Base-by-base conservation (phyloP, 2,329 filamentous ascomycete species). In the Sclerotinia glacialis region DNA sequence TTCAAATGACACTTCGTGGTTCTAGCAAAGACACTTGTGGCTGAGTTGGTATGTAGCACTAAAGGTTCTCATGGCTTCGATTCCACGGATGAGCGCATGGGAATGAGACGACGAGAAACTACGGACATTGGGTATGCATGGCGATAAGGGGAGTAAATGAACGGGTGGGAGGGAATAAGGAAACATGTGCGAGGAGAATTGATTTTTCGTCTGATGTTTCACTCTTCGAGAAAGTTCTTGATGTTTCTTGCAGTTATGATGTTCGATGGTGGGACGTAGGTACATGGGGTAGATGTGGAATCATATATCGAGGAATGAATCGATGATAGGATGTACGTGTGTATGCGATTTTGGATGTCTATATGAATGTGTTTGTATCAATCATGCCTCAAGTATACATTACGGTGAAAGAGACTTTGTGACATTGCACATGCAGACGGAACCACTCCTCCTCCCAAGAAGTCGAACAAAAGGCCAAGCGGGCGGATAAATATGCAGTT, bases 191-290 rank as follows among this genome's bases (percentile, higher is more conserved):
- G 23, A 23, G 52, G 52, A 37, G 52, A 37, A 37, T 55, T 55
- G 5, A 16, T 37, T 55, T 55, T 55, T 55, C 52, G 52, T 55
- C 52, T 55, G 52, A 55, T 55, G 52, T 55, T 34, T 55, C 31
- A 55, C 31, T 55, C 40, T 55, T 55, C 52, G 31, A 55, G 52
- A 37, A 54, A n/a, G 31, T 40, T 37, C 31, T 37, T 31, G 50
- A 53, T 31, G 8, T 34, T 16, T n/a, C 28, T 14, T n/a, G 18
- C n/a, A 34, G 12, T n/a, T 54, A 28, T 34, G 12, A 5, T 54
- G n/a, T 34, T 18, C 31, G 52, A 55, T 55, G 52, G 52, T 37
- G 12, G 21, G n/a, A 55, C 31, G 31, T 37, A 55, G 21, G 21
- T 34, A 18, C 18, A 12, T 12, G 34, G 34, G 50, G 18, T 34